Evolutionary conservation across 169 alveolate genomes (phyloP).

Genomic region (Cystoisospora suis): DNA sequence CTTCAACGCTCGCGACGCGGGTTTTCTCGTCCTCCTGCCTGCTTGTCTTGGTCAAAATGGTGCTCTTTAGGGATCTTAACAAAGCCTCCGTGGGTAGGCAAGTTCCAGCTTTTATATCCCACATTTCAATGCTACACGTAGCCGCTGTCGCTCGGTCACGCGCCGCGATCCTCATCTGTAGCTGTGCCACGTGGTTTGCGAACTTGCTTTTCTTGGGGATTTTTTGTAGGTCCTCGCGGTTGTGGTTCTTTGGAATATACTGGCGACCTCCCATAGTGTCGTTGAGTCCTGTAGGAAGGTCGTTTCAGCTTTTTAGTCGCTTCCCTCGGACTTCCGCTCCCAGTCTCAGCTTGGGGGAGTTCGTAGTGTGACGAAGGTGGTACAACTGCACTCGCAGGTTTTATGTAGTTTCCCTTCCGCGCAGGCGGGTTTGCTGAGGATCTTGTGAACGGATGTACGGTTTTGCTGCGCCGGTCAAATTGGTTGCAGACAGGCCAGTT

Average conservation of each 20-base stretch:
- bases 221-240: not conserved
- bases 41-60: conserved; percentile 1
- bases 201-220: not conserved
- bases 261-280: not conserved
- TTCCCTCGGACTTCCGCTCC: too few relatives aligned
- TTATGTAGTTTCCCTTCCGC: too few relatives aligned
- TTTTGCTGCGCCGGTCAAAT: too few relatives aligned
- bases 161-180: not conserved
- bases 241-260: not conserved
- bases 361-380: too few relatives aligned
- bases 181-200: not conserved
- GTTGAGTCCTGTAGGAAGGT: too few relatives aligned
- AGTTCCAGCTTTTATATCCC: too few relatives aligned
- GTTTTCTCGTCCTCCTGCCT: not conserved
- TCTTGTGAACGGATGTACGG: too few relatives aligned
- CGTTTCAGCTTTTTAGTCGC: too few relatives aligned
- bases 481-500: too few relatives aligned
- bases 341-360: too few relatives aligned
- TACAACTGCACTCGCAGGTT: too few relatives aligned
- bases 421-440: too few relatives aligned
- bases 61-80: conserved; percentile 32
- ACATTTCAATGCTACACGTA: not conserved
- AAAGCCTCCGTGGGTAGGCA: conserved; percentile 1
- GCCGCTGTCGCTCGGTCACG: not conserved
- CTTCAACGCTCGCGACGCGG: not conserved